Base-by-base conservation (phyloP, 768 basidiomycete species). In the Boletellus ananiceps region DNA sequence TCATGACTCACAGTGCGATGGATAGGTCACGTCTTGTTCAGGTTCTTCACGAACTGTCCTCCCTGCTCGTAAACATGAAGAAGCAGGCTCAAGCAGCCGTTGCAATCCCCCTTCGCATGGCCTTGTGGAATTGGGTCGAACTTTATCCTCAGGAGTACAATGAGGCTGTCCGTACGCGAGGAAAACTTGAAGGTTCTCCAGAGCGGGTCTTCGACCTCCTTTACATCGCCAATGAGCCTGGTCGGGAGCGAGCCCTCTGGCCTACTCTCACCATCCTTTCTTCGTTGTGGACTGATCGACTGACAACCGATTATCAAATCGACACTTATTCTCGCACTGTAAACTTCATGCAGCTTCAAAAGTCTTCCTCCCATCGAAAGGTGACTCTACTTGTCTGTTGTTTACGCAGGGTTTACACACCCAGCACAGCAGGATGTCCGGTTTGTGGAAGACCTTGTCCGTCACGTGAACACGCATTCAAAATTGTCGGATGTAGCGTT, bases 41-140 rank as follows among this genome's bases (percentile, higher is more conserved):
- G 53, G 73, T 92, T 14, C 69, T 95, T 38, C 83, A 84, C 63
- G 93, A 94, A 62, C 62, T 93, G 1, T 87, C 88, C 0, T 88
- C 87, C 1, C 73, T 90, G 4, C 79, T 95, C 25, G 80, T 94
- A 19, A 88, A 86, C 61, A 86, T 95, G 82, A 82, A 80, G 55
- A 76, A 74, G 31, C 83, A 88, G 35, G 79, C 84, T 0, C 89
- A 91, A 50, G 66, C 78, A 13, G 83, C 86, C 1, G 76, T 93
- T 41, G 82, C 90, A 0, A 71, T 79, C 23, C 80, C 86, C 23
- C 74, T 95, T 32, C 81, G 90, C 18, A 74, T 78, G 25, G 89
- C 88, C 1, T 73, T 95, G 23, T 94, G 93, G 92, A 91, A 86
- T 54, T 95, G 91, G 91, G 83, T 94, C 29, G 83, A 86, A 27